Evolutionary conservation across 1,284 basidiomycete genomes (phyloP), one percentile per base, ranked within the genome.

Genomic region (Singerocomus inundabilis): DNA sequence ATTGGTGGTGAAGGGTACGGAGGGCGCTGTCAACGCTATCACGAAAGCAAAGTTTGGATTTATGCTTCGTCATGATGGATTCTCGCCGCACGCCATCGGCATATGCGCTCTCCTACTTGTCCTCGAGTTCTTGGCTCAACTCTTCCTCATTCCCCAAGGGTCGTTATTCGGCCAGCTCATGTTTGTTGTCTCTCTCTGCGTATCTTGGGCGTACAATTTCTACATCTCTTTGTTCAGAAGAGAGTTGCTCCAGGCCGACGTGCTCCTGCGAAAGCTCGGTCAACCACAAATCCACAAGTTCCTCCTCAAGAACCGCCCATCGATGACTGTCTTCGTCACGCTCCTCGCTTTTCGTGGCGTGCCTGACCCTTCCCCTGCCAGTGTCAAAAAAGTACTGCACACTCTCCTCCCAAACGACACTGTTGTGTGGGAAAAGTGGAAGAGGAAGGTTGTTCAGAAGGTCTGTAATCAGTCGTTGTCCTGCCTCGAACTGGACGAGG

Each of bases 71-170:
- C 21, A 21, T 21, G 43, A 49, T 4, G 31, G 30, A 10, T 10
- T 44, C 16, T 44, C 44, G 32, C 54, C 43, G 16, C 51, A 57
- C 18, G 49, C 46, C 10, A 52, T 69, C 21, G 57, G 63, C 5
- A n/a, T 56, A 7, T 66, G 57, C 36, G 61, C 65, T 0, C 37
- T 69, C 29, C 53, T 67, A 9, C 57, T 69, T 28, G 51, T 62
- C 26, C 15, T 55, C 21, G 62, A 66, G 30, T 63, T 60, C 48
- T 32, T 66, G 29, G 35, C 38, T 10, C 66, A 67, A 15, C 56
- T 68, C 31, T 50, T 68, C 48, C 57, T 68, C 33, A 58, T 66
- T 16, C 67, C 64, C 13, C 66, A 67, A 32, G 57, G 57, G 25
- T 35, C 44, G 6, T 48, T 65, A 5, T 66, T 66, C 24, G 63